Conservation (phyloP, 1,139 yeast genomes). For the Maudiozyma humilis region DNA sequence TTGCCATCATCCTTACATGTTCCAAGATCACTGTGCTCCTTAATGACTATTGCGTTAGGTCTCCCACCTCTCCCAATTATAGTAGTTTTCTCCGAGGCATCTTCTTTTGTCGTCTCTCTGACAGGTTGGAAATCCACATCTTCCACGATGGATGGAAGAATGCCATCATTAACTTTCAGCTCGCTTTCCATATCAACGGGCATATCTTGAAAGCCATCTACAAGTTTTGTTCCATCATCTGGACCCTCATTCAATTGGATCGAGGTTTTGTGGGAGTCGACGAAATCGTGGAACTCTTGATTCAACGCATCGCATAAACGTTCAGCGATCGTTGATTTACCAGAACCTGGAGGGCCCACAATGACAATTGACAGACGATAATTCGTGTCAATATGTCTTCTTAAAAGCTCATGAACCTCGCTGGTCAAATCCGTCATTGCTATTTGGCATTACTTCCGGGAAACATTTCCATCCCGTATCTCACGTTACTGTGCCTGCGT, state of each 20-base stretch:
- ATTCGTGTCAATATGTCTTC: constrained; percentile 22
- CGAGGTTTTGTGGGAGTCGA: neutral
- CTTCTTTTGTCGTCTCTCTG: constrained; percentile 11
- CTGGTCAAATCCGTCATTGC: constrained; percentile 5
- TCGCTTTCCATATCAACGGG: constrained; percentile 15
- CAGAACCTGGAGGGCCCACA: constrained; percentile 78
- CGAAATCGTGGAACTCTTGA: constrained; percentile 11
- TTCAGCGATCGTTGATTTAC: constrained; percentile 62
- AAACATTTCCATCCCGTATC: too few species aligned
- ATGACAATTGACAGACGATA: constrained; percentile 47
- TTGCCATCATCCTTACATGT: neutral
- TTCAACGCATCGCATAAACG: constrained; percentile 38
- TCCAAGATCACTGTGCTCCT: too few species aligned
- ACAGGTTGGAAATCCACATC: constrained; percentile 35
- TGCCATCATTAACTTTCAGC: constrained; percentile 31
- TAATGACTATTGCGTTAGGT: constrained; percentile 21
- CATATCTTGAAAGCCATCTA: constrained; percentile 8
- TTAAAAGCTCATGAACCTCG: constrained; percentile 13
- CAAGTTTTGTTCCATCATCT: constrained; percentile 5
- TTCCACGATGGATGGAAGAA: constrained; percentile 42
- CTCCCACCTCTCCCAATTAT: constrained; percentile 33
- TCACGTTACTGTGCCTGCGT: too few species aligned
- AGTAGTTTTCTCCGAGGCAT: constrained; percentile 3
- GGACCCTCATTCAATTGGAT: neutral
- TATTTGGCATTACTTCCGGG: too few species aligned